A percentile compares a stretch with the other conserved stretches of the same genome.
Evolutionary conservation across 352 stramenopile species (phyloP).

Genomic region (Phytophthora pini): DNA sequence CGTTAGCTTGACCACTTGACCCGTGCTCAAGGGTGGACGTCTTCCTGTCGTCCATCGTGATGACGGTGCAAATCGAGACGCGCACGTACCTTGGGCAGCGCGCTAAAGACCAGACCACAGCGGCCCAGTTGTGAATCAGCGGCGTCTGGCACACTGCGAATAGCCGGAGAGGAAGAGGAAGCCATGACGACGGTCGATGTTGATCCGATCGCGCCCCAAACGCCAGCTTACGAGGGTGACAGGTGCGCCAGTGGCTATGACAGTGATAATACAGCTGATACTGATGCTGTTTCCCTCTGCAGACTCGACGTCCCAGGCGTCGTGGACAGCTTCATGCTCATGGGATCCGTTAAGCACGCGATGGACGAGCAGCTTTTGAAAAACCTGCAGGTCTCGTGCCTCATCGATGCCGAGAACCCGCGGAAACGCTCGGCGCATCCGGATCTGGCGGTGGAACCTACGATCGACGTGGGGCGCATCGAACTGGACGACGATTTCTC

Average conservation of each 20-base stretch:
- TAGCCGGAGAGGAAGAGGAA: conserved; percentile 18
- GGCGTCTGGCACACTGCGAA: conserved; percentile 16
- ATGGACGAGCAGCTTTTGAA: conserved; percentile 62
- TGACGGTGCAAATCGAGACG: conserved; percentile 24
- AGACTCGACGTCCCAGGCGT: conserved; percentile 74
- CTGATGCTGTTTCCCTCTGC: conserved; percentile 2
- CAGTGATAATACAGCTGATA: conserved; percentile 1
- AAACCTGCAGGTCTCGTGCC: conserved; percentile 54
- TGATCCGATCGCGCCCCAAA: conserved; percentile 9
- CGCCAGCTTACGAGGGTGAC: conserved; percentile 19
- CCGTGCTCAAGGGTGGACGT: conserved; percentile 22
- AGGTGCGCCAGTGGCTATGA: conserved; percentile 15
- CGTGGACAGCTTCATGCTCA: conserved; percentile 56
- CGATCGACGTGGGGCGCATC: conserved; percentile 46
- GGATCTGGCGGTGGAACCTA: conserved; percentile 26
- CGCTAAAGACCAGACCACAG: conserved; percentile 28
- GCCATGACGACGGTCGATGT: conserved; percentile 32
- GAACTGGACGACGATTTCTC: conserved; percentile 72
- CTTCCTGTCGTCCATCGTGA: conserved; percentile 29
- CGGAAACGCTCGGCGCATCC: conserved; percentile 47
- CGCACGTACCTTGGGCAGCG: conserved; percentile 25
- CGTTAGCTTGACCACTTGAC: conserved; percentile 15
- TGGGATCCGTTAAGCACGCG: conserved; percentile 68
- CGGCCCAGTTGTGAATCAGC: conserved; percentile 26
- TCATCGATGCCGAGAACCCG: conserved; percentile 72